Percentiles rank a stretch among this genome's conserved stretches.
These are phyloP conservation scores for Penicillium sp. DNA, from an alignment of 2,329 filamentous ascomycete species.

Conservation along the genomic window DNA sequence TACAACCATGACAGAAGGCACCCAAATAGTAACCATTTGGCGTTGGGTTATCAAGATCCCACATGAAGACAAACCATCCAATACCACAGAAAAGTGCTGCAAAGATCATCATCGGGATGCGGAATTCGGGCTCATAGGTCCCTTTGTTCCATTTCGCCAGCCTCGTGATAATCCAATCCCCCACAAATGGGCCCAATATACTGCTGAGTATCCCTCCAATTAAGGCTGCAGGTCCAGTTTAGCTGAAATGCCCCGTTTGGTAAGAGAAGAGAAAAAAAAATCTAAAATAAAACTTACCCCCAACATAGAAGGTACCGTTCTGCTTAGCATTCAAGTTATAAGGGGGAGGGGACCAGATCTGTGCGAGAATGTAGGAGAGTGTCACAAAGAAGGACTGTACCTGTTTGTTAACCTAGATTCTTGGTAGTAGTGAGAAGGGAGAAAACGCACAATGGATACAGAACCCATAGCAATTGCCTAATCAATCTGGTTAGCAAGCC, in stretches of 20 bases:
- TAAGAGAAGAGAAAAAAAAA: not conserved
- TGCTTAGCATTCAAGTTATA: not conserved
- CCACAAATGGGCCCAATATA: not conserved
- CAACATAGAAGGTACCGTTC: constrained; percentile 2
- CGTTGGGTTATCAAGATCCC: not conserved
- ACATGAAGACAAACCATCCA: constrained; percentile 1
- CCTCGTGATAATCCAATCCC: not conserved
- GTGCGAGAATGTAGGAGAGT: not conserved
- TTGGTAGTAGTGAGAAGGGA: not conserved
- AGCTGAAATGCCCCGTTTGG: not conserved
- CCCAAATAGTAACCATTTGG: not conserved
- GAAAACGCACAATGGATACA: not conserved
- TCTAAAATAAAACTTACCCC: not conserved
- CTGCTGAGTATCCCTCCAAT: not conserved
- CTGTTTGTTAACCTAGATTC: not conserved
- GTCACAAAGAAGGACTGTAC: not conserved
- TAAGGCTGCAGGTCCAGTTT: not conserved
- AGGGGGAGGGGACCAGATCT: not conserved
- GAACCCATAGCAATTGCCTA: not conserved
- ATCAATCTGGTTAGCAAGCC: not conserved
- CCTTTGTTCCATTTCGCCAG: not conserved
- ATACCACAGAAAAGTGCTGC: not conserved
- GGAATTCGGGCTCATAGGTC: not conserved
- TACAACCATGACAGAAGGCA: not conserved
- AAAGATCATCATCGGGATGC: not conserved